A percentile compares a stretch with the other conserved stretches of the same genome.
Evolutionary conservation across 2,329 filamentous ascomycete species (phyloP).

Genomic region (Leptoxyphium fumago): DNA sequence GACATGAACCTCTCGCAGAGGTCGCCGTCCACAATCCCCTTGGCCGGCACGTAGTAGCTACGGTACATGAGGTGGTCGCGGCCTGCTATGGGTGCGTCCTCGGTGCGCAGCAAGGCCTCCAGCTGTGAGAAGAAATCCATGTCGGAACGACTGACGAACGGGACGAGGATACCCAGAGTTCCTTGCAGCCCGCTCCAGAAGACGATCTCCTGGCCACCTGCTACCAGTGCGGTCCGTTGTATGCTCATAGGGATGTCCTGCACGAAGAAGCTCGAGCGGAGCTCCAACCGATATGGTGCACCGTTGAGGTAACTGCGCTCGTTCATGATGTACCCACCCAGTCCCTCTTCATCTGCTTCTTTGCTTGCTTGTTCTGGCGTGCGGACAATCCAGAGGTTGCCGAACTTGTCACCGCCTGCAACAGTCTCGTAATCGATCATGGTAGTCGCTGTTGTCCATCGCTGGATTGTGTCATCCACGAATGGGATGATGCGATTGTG

Average conservation of each 20-base stretch:
- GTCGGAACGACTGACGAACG: conserved; percentile 81
- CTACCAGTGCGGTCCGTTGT: conserved; percentile 75
- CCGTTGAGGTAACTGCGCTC: conserved; percentile 83
- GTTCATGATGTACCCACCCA: conserved; percentile 79
- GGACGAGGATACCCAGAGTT: conserved; percentile 83
- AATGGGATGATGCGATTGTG: conserved; percentile 90
- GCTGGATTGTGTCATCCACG: conserved; percentile 72
- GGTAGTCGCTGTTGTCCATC: conserved; percentile 79
- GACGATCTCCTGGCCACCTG: conserved; percentile 79
- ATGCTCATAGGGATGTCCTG: conserved; percentile 89
- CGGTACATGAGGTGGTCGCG: conserved; percentile 92
- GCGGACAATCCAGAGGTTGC: conserved; percentile 85
- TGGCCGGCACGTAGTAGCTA: conserved; percentile 89
- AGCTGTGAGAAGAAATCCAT: conserved; percentile 95
- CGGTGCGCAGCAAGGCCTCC: conserved; percentile 71
- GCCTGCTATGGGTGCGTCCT: conserved; percentile 78
- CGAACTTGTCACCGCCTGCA: conserved; percentile 93
- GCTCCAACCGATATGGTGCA: conserved; percentile 65
- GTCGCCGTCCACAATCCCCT: conserved; percentile 93
- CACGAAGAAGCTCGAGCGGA: conserved; percentile 78
- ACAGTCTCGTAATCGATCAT: conserved; percentile 98
- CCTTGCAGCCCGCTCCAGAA: conserved; percentile 92
- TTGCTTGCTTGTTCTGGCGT: conserved; percentile 75
- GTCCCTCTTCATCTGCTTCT: conserved; percentile 82
- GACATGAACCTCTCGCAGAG: conserved; percentile 83